These are phyloP conservation scores for Porphyrellus cyaneotinctus DNA, from an alignment of 768 basidiomycete species.

Conservation along the genomic window DNA sequence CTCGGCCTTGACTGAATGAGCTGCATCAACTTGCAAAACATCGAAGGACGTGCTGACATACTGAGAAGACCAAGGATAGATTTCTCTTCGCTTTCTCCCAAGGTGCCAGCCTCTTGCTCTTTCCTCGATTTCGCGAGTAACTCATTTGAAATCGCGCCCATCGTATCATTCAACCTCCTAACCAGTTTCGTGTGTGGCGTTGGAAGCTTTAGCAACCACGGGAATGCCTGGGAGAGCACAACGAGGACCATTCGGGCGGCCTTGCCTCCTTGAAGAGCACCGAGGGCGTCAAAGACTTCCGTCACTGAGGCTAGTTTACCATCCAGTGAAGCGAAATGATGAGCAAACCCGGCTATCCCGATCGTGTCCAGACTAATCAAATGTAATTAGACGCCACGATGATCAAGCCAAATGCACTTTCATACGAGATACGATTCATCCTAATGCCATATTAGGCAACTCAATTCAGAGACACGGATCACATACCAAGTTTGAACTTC, in stretches of 20 bases:
- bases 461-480: neutral
- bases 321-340: constrained; percentile 41
- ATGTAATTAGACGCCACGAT: neutral
- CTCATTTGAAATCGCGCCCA: constrained; percentile 33
- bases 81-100: constrained; percentile 31
- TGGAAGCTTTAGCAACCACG: constrained; percentile 32
- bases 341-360: constrained; percentile 43
- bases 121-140: constrained; percentile 32
- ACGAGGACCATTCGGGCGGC: constrained; percentile 10
- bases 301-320: constrained; percentile 31
- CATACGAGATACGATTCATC: constrained; percentile 37
- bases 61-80: constrained; percentile 38
- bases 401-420: neutral
- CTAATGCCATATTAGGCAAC: neutral
- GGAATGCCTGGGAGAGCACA: constrained; percentile 28
- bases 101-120: constrained; percentile 29
- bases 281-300: constrained; percentile 25
- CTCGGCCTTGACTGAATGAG: constrained; percentile 36
- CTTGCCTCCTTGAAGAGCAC: constrained; percentile 1
- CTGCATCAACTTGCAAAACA: neutral
- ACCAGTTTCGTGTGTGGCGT: constrained; percentile 24
- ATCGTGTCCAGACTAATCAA: constrained; percentile 39
- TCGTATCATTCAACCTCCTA: constrained; percentile 24
- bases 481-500: constrained; percentile 47
- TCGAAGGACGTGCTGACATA: constrained; percentile 7